These are phyloP conservation scores for Scalesia atractyloides DNA, from an alignment of 129 eudicot species.

Conservation along the genomic window DNA sequence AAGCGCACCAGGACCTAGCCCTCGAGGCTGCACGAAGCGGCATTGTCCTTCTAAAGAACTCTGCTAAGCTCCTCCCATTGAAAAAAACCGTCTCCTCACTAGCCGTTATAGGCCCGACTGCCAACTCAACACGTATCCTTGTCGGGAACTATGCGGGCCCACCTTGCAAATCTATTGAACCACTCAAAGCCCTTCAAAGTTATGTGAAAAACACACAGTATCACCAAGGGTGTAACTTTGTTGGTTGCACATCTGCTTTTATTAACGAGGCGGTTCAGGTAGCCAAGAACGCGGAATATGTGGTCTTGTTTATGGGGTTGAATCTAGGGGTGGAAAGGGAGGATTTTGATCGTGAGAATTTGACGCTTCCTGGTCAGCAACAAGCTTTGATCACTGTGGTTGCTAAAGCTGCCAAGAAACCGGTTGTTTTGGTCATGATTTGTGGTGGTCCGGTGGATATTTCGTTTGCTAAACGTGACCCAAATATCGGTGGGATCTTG, in stretches of 20 bases:
- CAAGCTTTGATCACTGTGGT: slow-evolving; percentile 53
- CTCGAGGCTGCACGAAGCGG: slow-evolving; percentile 90
- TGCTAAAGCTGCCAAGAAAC: slow-evolving; percentile 70
- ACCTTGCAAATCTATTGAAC: slow-evolving; percentile 67
- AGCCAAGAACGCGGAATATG: slow-evolving; percentile 67
- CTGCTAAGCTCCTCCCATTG: slow-evolving; percentile 75
- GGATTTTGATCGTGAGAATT: slow-evolving; percentile 62
- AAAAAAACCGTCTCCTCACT: slow-evolving; percentile 56
- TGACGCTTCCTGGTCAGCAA: slow-evolving; percentile 83
- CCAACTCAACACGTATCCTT: slow-evolving; percentile 58
- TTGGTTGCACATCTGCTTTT: slow-evolving; percentile 52
- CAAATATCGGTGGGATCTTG: slow-evolving; percentile 79
- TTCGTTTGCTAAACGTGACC: slow-evolving; percentile 70
- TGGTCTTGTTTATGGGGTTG: slow-evolving; percentile 90
- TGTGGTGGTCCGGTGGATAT: slow-evolving; percentile 96
- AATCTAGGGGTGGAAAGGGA: slow-evolving; percentile 82
- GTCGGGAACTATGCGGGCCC: slow-evolving; percentile 92
- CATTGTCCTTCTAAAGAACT: slow-evolving; percentile 83
- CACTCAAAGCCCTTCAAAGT: slow-evolving; percentile 55
- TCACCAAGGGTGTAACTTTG: slow-evolving; percentile 64
- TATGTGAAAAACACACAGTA: slow-evolving; percentile 42
- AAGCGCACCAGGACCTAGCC: slow-evolving; percentile 71
- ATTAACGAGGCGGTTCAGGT: slow-evolving; percentile 49
- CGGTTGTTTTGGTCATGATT: slow-evolving; percentile 73
- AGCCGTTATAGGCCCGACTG: slow-evolving; percentile 92